Evolutionary conservation across 129 eudicot species (phyloP), one percentile per base, ranked within the genome.

Genomic region (Gnaphalium uliginosum): DNA sequence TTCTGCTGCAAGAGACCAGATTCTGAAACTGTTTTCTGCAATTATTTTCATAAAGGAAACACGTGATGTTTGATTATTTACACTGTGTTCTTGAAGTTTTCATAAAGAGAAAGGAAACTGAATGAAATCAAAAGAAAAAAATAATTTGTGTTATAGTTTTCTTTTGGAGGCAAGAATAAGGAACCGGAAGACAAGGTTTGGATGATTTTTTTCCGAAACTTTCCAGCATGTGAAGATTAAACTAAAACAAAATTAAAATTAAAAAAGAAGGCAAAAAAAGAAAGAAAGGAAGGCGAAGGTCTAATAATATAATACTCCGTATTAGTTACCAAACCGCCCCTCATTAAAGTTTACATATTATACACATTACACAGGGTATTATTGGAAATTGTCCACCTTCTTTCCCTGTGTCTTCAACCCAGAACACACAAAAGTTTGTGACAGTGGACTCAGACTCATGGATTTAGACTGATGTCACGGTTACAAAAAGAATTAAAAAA

Each of bases 1-100:
- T 68, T 75, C 71, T 37, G 71, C 39, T 75, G 72, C 64, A 41
- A 77, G 77, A 75, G 46, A 41, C 43, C 68, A 0, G 74, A 73
- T 62, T 27, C 84, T n/a, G 84, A 75, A 76, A 73, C 73, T 71
- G 85, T 84, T 74, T 80, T 57, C 96, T 89, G 86, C 79, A 76
- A 57, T 61, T 59, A 77, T 60, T 64, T 37, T 32, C 59, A 70
- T 62, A 67, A 50, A 69, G 43, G 11, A 80, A 23, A 73, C 4
- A 66, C 46, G 48, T 24, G 29, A 1, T 53, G 32, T 69, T 7
- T 61, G 67, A 75, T 57, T 68, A 23, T n/a, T 51, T n/a, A 51
- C 18, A 18, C 3, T 4, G 9, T 19, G 25, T 54, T 54, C 2
- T 18, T 3, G 5, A 4, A 19, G 8, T 54, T 54, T 19, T 54